These are phyloP conservation scores for Lipomyces yamanashiensis DNA, from an alignment of 805 yeast genomes.

Conservation along the genomic window DNA sequence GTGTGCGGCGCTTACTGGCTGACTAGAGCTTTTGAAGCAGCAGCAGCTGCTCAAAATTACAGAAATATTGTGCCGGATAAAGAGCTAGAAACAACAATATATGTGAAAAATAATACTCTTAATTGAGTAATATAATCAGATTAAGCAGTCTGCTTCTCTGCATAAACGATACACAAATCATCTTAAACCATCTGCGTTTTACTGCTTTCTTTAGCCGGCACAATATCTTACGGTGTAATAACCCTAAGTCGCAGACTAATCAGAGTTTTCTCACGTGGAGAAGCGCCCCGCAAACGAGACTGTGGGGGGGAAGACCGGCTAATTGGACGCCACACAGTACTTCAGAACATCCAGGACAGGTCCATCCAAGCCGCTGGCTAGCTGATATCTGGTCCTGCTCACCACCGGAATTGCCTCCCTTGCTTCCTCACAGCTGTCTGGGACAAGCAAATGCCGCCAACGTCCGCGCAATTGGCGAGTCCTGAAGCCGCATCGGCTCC, in stretches of 20 bases:
- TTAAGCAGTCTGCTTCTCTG: too few relatives aligned
- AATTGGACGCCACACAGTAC: neutral
- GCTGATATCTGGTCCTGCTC: neutral
- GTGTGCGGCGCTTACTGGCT: neutral
- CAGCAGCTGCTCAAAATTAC: neutral
- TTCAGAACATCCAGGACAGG: neutral
- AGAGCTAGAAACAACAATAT: too few relatives aligned
- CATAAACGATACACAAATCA: too few relatives aligned
- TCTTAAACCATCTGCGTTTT: too few relatives aligned
- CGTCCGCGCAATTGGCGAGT: neutral
- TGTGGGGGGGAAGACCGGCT: slow-evolving; percentile 1
- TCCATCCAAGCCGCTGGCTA: too few relatives aligned
- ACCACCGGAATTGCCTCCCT: neutral
- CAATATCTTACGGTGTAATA: too few relatives aligned
- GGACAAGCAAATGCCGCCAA: neutral
- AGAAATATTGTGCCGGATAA: neutral
- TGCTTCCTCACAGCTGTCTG: neutral
- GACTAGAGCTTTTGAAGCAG: neutral
- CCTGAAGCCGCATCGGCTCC: slow-evolving; percentile 6
- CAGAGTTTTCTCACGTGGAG: neutral
- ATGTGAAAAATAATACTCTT: too few relatives aligned
- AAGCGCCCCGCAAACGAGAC: neutral
- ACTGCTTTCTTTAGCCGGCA: too few relatives aligned
- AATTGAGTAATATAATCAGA: too few relatives aligned
- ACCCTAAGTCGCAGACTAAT: too few relatives aligned